These are phyloP conservation scores for Aspergillus indologenus DNA, from an alignment of 495 filamentous ascomycete genomes.

Conservation along the genomic window DNA sequence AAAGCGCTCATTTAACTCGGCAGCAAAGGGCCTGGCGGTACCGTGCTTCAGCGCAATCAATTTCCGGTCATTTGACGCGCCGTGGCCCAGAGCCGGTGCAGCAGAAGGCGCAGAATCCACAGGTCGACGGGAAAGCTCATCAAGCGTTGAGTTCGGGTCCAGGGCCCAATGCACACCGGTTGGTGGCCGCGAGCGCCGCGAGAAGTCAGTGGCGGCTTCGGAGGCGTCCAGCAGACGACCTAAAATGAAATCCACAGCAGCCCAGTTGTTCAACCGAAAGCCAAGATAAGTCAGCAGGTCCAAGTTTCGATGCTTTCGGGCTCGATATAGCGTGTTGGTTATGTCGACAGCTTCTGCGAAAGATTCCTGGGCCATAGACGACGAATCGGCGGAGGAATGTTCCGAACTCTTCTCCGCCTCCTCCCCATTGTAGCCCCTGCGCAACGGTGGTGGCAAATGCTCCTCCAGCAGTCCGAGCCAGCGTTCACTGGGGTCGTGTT, in stretches of 20 bases:
- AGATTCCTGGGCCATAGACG: slow-evolving; percentile 17
- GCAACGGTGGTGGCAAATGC: slow-evolving; percentile 40
- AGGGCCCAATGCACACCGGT: slow-evolving; percentile 27
- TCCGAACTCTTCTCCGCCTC: slow-evolving; percentile 9
- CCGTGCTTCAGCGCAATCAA: slow-evolving; percentile 21
- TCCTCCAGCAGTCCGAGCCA: slow-evolving; percentile 47
- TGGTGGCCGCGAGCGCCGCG: slow-evolving; percentile 14
- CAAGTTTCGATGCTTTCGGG: slow-evolving; percentile 23
- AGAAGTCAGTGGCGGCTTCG: slow-evolving; percentile 15
- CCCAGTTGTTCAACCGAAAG: slow-evolving; percentile 41
- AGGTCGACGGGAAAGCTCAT: slow-evolving; percentile 27
- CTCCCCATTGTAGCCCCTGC: slow-evolving; percentile 15
- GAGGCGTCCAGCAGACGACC: slow-evolving; percentile 39
- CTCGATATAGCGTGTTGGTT: slow-evolving; percentile 25
- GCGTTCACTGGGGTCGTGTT: slow-evolving; percentile 19
- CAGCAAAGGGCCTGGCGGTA: slow-evolving; percentile 26
- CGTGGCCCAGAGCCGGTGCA: not conserved
- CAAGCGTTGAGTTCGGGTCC: slow-evolving; percentile 23
- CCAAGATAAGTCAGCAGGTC: slow-evolving; percentile 46
- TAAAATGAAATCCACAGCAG: slow-evolving; percentile 38
- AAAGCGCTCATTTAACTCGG: slow-evolving; percentile 21
- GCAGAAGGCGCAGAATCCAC: slow-evolving; percentile 6
- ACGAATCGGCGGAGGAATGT: slow-evolving; percentile 4
- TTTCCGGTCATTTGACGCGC: slow-evolving; percentile 1
- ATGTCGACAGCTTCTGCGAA: slow-evolving; percentile 24